These are phyloP conservation scores for Neonectria ditissima DNA, from an alignment of 2,329 filamentous ascomycete genomes.

Conservation along the genomic window DNA sequence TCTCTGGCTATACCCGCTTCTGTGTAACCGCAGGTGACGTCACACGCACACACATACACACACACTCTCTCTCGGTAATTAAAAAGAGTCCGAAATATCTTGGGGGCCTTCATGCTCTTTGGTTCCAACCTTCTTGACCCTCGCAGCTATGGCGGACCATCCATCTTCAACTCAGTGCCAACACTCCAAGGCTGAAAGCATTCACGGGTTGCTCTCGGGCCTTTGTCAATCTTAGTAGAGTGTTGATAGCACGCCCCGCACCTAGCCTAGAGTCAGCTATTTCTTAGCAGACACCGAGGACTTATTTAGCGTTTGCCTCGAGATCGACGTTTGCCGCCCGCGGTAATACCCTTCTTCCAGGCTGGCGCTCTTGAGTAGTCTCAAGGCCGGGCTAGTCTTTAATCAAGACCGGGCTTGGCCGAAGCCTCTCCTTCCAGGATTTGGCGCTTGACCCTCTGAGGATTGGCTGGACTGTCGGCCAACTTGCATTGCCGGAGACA, in stretches of 20 bases:
- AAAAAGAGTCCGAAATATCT: background rate
- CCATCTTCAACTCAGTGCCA: background rate
- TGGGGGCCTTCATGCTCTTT: background rate
- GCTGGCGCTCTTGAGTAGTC: constrained; percentile 35
- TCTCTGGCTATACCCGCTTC: constrained; percentile 26
- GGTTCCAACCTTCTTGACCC: background rate
- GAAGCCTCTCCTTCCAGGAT: background rate
- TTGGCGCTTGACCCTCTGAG: constrained; percentile 10
- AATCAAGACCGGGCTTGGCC: constrained; percentile 10
- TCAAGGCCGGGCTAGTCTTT: constrained; percentile 38
- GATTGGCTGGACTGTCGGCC: constrained; percentile 1
- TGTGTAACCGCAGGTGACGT: constrained; percentile 28
- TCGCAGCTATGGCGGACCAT: background rate
- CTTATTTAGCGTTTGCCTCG: constrained; percentile 39
- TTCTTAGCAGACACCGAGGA: constrained; percentile 12
- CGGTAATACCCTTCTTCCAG: constrained; percentile 40
- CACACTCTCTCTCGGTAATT: background rate
- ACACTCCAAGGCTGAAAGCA: background rate
- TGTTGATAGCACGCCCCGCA: constrained; percentile 19
- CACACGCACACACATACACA: background rate
- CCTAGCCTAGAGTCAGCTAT: constrained; percentile 24
- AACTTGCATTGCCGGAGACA: background rate
- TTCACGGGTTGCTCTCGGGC: constrained; percentile 13
- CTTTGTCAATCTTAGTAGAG: constrained; percentile 18
- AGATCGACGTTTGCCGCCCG: constrained; percentile 46